These are phyloP conservation scores for Botrytis squamosa DNA, from an alignment of 2,329 filamentous ascomycete species.

Conservation along the genomic window DNA sequence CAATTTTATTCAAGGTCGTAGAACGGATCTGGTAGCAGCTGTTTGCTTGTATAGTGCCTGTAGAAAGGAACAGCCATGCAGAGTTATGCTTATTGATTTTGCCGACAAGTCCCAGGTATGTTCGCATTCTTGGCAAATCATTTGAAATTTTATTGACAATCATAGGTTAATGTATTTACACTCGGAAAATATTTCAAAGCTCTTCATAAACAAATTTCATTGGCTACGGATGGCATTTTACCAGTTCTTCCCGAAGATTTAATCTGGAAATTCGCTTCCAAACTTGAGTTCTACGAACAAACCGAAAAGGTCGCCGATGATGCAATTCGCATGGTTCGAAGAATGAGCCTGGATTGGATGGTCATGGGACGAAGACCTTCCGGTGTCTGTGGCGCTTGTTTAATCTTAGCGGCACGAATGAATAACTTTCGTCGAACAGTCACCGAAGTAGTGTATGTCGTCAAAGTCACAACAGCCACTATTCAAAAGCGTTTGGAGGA, in stretches of 20 bases:
- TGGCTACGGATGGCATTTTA: conserved; percentile 63
- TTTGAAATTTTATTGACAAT: not conserved
- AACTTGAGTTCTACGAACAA: conserved; percentile 83
- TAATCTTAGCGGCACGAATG: conserved; percentile 94
- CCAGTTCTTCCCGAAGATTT: conserved; percentile 85
- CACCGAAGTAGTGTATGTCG: conserved; percentile 94
- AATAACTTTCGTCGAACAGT: conserved; percentile 95
- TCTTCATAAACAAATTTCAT: conserved; percentile 68
- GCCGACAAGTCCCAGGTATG: conserved; percentile 70
- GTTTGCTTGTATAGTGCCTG: conserved; percentile 89
- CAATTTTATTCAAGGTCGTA: conserved; percentile 83
- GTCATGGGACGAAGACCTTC: conserved; percentile 89
- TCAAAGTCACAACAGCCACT: conserved; percentile 92
- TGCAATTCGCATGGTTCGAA: conserved; percentile 80
- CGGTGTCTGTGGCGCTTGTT: conserved; percentile 88
- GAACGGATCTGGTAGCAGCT: conserved; percentile 81
- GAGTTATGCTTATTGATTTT: conserved; percentile 92
- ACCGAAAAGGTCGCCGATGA: conserved; percentile 85
- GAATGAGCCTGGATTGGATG: conserved; percentile 98
- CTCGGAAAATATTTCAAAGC: conserved; percentile 88
- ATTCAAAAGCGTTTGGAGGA: conserved; percentile 89
- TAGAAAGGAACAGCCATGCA: conserved; percentile 74
- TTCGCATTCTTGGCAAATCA: conserved; percentile 11
- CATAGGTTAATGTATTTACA: conserved; percentile 81
- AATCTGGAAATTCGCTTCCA: conserved; percentile 85